A percentile compares a stretch with the other conserved stretches of the same genome.
Evolutionary conservation across 805 yeast genomes (phyloP).

Genomic region (Isabelozyma rhagii): DNA sequence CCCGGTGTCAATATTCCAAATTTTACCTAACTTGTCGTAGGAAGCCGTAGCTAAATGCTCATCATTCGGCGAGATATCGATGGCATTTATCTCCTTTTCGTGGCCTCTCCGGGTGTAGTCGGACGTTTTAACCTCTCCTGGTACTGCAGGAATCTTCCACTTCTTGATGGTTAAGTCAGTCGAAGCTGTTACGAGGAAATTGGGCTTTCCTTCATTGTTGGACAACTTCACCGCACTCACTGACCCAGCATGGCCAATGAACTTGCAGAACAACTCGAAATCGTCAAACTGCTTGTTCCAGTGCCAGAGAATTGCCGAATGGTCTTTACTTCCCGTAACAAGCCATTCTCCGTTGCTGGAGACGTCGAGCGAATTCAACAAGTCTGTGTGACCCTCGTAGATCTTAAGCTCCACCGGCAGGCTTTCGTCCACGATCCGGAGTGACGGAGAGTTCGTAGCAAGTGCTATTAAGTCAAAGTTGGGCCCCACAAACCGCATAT

Average conservation of each 20-base stretch:
- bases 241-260: conserved; percentile 84
- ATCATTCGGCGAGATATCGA: conserved; percentile 90
- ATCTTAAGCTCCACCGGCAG: conserved; percentile 59
- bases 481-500: conserved; percentile 75
- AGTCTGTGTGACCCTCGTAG: conserved; percentile 80
- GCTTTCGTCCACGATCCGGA: conserved; percentile 69
- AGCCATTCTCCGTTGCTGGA: conserved; percentile 84
- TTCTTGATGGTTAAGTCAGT: conserved; percentile 81
- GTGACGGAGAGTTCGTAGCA: conserved; percentile 91
- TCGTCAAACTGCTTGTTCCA: conserved; percentile 42
- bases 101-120: conserved; percentile 94
- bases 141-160: conserved; percentile 67
- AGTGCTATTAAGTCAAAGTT: conserved; percentile 58
- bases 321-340: conserved; percentile 89
- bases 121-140: conserved; percentile 50
- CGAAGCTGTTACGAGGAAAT: conserved; percentile 76
- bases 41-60: conserved; percentile 88
- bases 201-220: conserved; percentile 46
- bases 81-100: conserved; percentile 89
- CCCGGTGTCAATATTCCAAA: conserved; percentile 86
- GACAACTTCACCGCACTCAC: conserved; percentile 82
- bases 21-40: conserved; percentile 85
- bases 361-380: conserved; percentile 76
- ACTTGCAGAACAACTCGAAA: conserved; percentile 53
- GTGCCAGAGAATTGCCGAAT: conserved; percentile 80